Conservation (phyloP, 139 green algal species). For the Nannochloris sp. region DNA sequence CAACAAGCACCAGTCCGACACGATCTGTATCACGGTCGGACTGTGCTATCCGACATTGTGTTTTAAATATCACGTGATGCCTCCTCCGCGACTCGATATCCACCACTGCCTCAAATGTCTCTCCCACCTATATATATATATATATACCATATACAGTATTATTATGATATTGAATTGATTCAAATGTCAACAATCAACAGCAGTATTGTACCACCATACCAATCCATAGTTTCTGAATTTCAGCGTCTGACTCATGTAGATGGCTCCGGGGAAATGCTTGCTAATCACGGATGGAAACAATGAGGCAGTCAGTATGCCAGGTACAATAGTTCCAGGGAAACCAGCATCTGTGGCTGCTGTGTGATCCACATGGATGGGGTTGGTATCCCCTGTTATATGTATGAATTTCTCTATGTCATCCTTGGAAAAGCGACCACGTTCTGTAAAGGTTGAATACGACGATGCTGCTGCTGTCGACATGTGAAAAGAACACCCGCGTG, state of each 20-base stretch:
- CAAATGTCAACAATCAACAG: neutral
- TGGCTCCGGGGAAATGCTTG: slow-evolving; percentile 42
- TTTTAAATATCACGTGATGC: neutral
- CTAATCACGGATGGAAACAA: slow-evolving; percentile 72
- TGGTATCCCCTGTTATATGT: slow-evolving; percentile 49
- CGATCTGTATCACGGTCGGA: too few species aligned
- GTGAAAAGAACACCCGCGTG: too few species aligned
- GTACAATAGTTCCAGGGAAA: slow-evolving; percentile 35
- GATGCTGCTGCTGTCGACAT: too few species aligned
- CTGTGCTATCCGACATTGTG: too few species aligned
- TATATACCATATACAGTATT: too few species aligned
- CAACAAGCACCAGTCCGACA: neutral
- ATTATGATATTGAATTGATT: neutral
- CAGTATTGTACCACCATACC: slow-evolving; percentile 16
- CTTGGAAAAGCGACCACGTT: slow-evolving; percentile 19
- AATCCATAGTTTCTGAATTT: slow-evolving; percentile 40
- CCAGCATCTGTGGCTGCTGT: slow-evolving; percentile 20
- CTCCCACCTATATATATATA: neutral
- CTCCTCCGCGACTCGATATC: neutral
- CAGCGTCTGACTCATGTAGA: slow-evolving; percentile 59
- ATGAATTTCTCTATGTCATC: slow-evolving; percentile 40
- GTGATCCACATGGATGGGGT: slow-evolving; percentile 37
- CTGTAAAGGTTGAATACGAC: neutral
- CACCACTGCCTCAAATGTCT: slow-evolving; percentile 1
- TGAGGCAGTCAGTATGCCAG: slow-evolving; percentile 57